phyloP scores from a whole-genome alignment of 129 eudicot genomes.

The Apium graveolens region DNA sequence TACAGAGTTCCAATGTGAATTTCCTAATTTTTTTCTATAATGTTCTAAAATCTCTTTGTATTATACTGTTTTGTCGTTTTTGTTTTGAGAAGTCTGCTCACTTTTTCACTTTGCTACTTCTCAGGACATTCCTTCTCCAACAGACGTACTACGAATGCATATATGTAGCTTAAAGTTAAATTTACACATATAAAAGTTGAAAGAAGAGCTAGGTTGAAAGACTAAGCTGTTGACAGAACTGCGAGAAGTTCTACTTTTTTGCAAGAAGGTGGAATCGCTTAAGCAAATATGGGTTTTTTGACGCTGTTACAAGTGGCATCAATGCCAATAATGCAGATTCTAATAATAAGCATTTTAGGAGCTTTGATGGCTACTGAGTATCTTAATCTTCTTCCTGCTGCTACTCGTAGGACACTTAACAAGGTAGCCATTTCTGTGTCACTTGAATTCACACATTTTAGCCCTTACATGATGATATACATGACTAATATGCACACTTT shows the following conservation, averaged over 20 bases:
- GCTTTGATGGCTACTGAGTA: constrained; percentile 50
- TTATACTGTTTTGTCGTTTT: background rate
- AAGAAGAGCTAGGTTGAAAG: background rate
- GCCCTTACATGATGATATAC: background rate
- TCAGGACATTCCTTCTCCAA: background rate
- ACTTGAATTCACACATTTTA: background rate
- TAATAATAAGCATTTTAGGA: constrained; percentile 32
- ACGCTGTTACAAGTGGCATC: constrained; percentile 38
- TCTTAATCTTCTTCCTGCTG: constrained; percentile 33
- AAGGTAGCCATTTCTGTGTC: constrained; percentile 17
- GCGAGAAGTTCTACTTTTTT: background rate
- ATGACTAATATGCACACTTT: background rate
- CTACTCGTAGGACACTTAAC: constrained; percentile 38
- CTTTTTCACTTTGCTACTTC: background rate
- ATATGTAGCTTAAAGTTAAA: background rate
- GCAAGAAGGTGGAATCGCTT: background rate
- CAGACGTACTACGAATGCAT: background rate
- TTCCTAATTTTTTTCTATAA: background rate
- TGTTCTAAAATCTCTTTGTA: background rate
- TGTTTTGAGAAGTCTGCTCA: background rate
- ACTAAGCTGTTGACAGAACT: background rate
- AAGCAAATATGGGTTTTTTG: constrained; percentile 31
- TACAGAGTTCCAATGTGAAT: background rate
- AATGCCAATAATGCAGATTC: constrained; percentile 42
- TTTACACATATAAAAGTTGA: background rate